Base-by-base conservation (phyloP, 2,329 filamentous ascomycete species). In the Xylogone sp. region DNA sequence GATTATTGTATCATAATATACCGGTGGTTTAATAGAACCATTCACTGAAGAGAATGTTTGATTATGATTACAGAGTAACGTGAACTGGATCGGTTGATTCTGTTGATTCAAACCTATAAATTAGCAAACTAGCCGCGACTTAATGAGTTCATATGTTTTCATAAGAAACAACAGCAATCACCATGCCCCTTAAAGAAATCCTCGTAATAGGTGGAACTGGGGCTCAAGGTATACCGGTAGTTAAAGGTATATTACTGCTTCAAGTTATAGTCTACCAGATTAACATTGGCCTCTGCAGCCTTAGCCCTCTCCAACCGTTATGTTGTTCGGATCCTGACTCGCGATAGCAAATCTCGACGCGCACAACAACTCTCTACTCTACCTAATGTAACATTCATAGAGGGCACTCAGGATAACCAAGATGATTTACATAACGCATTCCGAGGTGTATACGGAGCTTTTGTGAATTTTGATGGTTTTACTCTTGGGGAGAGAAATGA, bases 111-210 rank as follows among this genome's bases (percentile, higher is more conserved):
- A n/a, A n/a, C n/a, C n/a, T n/a, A n/a, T n/a, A n/a, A n/a, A n/a
- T n/a, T n/a, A n/a, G n/a, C n/a, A n/a, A n/a, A n/a, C n/a, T n/a
- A n/a, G n/a, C n/a, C n/a, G n/a, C n/a, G n/a, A n/a, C n/a, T n/a
- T n/a, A n/a, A n/a, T n/a, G n/a, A n/a, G n/a, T n/a, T n/a, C n/a
- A n/a, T n/a, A n/a, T n/a, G n/a, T n/a, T n/a, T n/a, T n/a, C n/a
- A n/a, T n/a, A n/a, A n/a, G n/a, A n/a, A n/a, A 27, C 10, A 27
- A 27, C 10, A 27, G 24, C 24, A 27, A 51, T 71, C 73, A 22
- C 79, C 78, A 24, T 70, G 71, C 16, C 65, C 71, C 39, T 71
- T 70, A 42, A 84, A 77, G 63, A 74, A 73, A 34, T 88, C 86
- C 65, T 73, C 69, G 45, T 69, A 29, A 66, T 71, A 27, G 69